Percentiles rank a stretch among this genome's conserved stretches.
Evolutionary conservation across 805 yeast species (phyloP).

Genomic region (Pichia nakasei): DNA sequence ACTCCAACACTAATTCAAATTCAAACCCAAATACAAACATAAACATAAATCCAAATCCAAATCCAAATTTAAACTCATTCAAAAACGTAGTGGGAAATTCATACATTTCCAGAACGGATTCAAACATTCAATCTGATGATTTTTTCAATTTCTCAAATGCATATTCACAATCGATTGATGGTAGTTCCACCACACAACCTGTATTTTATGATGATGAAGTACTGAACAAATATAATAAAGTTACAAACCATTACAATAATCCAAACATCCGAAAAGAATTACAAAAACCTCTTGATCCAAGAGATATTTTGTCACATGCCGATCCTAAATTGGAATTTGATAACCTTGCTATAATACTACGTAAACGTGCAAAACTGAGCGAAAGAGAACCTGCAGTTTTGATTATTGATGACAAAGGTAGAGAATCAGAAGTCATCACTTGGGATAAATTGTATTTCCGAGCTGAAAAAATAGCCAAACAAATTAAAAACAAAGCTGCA

Average conservation of each 20-base stretch:
- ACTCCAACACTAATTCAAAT: neutral
- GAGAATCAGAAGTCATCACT: constrained; percentile 62
- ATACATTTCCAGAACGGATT: neutral
- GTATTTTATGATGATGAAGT: constrained; percentile 6
- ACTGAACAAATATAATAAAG: constrained; percentile 3
- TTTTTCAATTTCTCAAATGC: constrained; percentile 3
- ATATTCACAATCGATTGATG: constrained; percentile 4
- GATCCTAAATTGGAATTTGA: constrained; percentile 34
- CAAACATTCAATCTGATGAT: constrained; percentile 3
- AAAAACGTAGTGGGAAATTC: too few species aligned
- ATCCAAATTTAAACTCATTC: neutral
- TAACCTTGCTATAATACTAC: constrained; percentile 60
- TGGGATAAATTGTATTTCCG: constrained; percentile 85
- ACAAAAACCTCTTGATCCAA: constrained; percentile 58
- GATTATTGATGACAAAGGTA: constrained; percentile 69
- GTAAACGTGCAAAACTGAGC: constrained; percentile 61
- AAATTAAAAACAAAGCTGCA: constrained; percentile 63
- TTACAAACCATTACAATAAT: neutral
- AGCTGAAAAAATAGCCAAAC: constrained; percentile 84
- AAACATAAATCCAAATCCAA: neutral
- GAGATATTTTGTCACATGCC: constrained; percentile 33
- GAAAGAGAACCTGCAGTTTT: constrained; percentile 64
- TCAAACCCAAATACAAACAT: neutral
- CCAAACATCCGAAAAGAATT: constrained; percentile 25
- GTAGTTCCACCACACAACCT: constrained; percentile 10